These are phyloP conservation scores for Austroboletus niveus DNA, from an alignment of 1,284 basidiomycete species.

Conservation along the genomic window DNA sequence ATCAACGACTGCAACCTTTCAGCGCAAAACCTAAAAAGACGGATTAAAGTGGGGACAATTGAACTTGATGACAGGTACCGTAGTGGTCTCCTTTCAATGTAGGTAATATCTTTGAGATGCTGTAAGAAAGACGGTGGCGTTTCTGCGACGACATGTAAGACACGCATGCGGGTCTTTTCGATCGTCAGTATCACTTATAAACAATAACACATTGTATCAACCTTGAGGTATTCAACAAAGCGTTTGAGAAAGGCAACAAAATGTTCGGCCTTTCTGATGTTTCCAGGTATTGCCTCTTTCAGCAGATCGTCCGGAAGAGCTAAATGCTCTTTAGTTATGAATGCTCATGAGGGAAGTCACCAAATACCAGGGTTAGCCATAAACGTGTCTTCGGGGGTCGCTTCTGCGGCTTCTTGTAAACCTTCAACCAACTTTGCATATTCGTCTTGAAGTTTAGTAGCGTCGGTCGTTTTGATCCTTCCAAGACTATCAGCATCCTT, in stretches of 20 bases:
- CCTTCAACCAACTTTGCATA: conserved; percentile 97
- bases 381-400: conserved; percentile 78
- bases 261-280: conserved; percentile 98
- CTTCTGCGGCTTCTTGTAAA: conserved; percentile 71
- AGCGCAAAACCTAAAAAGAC: conserved; percentile 79
- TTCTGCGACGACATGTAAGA: conserved; percentile 99
- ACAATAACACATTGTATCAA: conserved; percentile 30
- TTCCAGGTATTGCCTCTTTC: conserved; percentile 95
- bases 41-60: conserved; percentile 4
- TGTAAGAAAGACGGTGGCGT: conserved; percentile 98
- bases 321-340: conserved; percentile 28
- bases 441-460: conserved; percentile 93
- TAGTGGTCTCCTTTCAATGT: conserved; percentile 95
- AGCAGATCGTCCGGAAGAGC: conserved; percentile 95
- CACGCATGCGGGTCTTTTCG: conserved; percentile 91
- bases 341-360: neutral
- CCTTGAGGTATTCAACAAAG: conserved; percentile 98
- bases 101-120: conserved; percentile 98
- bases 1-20: conserved; percentile 95
- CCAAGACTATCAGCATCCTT: conserved; percentile 9
- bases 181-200: conserved; percentile 14
- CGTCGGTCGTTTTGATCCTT: conserved; percentile 93
- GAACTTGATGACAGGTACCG: conserved; percentile 48
- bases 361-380: conserved; percentile 83
- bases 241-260: conserved; percentile 98